Base-by-base conservation (phyloP, 2,329 filamentous ascomycete genomes). In the Botrytis porri region DNA sequence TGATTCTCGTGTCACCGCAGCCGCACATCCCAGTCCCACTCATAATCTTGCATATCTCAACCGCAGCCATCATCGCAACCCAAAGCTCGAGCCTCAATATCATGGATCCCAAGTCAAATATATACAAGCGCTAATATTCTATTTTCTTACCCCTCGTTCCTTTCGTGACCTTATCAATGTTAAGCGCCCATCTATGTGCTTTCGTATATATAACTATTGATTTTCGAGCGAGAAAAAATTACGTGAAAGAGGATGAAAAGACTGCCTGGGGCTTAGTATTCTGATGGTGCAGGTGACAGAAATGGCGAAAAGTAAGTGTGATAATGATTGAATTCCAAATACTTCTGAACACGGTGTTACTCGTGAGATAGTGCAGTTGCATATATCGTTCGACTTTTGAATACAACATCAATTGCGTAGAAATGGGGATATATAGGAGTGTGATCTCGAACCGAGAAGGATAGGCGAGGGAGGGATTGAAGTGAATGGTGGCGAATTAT, bases 31-130 rank as follows among this genome's bases (percentile, higher is more conserved):
- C 22, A 39, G 60, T 39, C 37, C 35, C 60, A 62, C 60, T 41
- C 22, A 62, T 41, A 62, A 41, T 62, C 35, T 39, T 39, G 60
- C 60, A 62, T n/a, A 18, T 16, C 37, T 62, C 60, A n/a, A 16
- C 60, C 60, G 35, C 37, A 41, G 60, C 60, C 60, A 62, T 8
- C 3, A 62, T 37, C 35, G 41, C 25, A 39, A n/a, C 37, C 60
- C 25, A 62, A 37, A 54, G 59, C 59, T 39, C 59, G 59, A 39
- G 59, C 59, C 59, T 61, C 59, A 61, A 61, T 54, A 54, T n/a
- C 48, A 54, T 54, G 48, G 25, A 61, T 39, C 22, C 35, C 35
- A 61, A 39, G 14, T 61, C 32, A 61, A 39, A 39, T 18, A n/a
- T 62, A 62, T 39, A n/a, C 37, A 39, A 62, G 60, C 60, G 35